Evolutionary conservation across 306 rosid species (phyloP), one percentile per base, ranked within the genome.

Genomic region (Geum urbanum): DNA sequence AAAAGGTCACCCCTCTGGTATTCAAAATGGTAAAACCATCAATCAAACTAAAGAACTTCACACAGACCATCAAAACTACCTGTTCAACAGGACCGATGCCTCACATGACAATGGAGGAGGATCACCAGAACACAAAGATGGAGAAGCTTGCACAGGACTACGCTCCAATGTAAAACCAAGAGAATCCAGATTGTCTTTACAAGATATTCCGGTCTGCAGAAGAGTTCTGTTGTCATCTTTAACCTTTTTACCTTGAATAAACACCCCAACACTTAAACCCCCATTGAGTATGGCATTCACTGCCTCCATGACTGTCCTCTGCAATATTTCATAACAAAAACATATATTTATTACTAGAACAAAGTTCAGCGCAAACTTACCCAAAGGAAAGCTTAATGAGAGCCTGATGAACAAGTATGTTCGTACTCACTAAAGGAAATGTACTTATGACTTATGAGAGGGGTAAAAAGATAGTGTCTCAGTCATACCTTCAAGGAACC

Each of bases 291-390:
- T 76, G 63, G 94, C 76, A 76, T 83, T 85, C 76, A 94, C 86
- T 44, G 97, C 88, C 74, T 94, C 95, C 88, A 85, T 87, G 41
- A 94, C 88, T 19, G 82, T 77, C 88, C 86, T 90, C 98, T 94
- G 89, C 27, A 61, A 66, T 63, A 69, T 18, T 15, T 22, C 49
- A 58, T 14, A 67, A 53, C 8, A 72, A 3, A 48, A 20, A 5
- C 4, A 27, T 24, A 67, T 27, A 63, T 15, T 69, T 32, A 71
- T 52, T 22, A 14, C 14, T 13, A 46, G 35, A 61, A 67, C 9
- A 12, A 63, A 53, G 9, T 9, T 22, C 15, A 37, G 72, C 74
- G 67, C 27, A 22, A 65, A 48, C 50, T 37, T 73, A 45, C 45
- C 45, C 45, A 51, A 53, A 67, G 55, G 47, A 76, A 52, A 40